Base-by-base conservation (phyloP, 805 yeast genomes). In the Kazachstania kunashirensis region DNA sequence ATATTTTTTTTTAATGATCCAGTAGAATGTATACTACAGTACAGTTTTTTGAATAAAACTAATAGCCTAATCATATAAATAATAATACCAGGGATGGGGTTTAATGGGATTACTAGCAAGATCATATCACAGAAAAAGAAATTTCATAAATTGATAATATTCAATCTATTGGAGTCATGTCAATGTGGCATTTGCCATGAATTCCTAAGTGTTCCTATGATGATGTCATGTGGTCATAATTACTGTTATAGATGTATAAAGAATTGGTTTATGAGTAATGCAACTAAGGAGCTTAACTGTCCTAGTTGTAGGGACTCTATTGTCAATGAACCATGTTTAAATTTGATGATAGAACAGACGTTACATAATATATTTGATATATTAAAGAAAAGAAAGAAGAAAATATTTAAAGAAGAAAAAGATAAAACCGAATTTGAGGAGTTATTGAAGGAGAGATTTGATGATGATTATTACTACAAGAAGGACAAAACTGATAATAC, bases 111-210 rank as follows among this genome's bases (percentile, higher is more conserved):
- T 6, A 23, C 17, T 13, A 29, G 28, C 12, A 24, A 26, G 20
- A 24, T 34, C 12, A 12, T 34, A 13, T 24, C 12, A 7, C 16
- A 29, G 10, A 34, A 34, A 24, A 34, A 34, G 23, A 34, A 34
- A 24, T 6, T 34, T 6, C 33, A 24, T 24, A 29, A 29, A 15
- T 18, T 21, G n/a, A 26, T 34, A 8, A 8, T 34, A 4, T 24
- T 29, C 3, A 23, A 29, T 17, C 10, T 34, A 4, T 19, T 34
- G 11, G 32, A 27, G 6, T 8, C 27, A 2, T 18, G 26, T 31
- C 33, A 50, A 24, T 82, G 92, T 51, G 66, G 79, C 6, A 68
- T 82, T 9, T 82, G 92, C 49, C 76, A 78, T 24, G 89, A 81
- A 36, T 58, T 71, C 34, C 75, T 81, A 80, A 70, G 66, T 43